These are phyloP conservation scores for Glonium stellatum DNA, from an alignment of 495 filamentous ascomycete genomes.

Conservation along the genomic window DNA sequence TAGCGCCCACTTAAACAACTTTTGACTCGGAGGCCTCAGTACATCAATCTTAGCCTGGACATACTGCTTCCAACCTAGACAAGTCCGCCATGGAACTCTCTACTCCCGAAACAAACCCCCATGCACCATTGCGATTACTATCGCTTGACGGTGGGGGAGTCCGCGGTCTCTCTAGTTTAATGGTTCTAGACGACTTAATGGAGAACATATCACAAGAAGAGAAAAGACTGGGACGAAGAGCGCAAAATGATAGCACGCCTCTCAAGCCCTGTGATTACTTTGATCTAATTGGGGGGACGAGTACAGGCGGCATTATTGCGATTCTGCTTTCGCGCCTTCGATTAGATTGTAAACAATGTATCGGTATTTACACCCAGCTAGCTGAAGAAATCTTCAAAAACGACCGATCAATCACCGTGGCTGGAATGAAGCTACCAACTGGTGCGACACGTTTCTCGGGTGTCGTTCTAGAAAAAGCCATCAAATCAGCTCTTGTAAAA, in stretches of 20 bases:
- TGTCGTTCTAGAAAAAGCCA: slow-evolving; percentile 26
- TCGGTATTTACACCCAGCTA: slow-evolving; percentile 26
- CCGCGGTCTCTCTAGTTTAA: slow-evolving; percentile 28
- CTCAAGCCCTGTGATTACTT: slow-evolving; percentile 30
- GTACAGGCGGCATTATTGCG: slow-evolving; percentile 31
- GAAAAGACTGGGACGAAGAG: slow-evolving; percentile 17
- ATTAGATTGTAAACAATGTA: slow-evolving; percentile 27
- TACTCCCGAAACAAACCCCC: slow-evolving; percentile 19
- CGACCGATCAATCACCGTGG: slow-evolving; percentile 31
- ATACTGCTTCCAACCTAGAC: not conserved
- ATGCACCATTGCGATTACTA: slow-evolving; percentile 25
- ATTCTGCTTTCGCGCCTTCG: slow-evolving; percentile 28
- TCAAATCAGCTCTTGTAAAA: slow-evolving; percentile 28
- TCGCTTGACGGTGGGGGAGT: slow-evolving; percentile 30
- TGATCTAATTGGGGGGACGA: slow-evolving; percentile 28
- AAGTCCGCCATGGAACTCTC: slow-evolving; percentile 15
- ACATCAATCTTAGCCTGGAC: no score
- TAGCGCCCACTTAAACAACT: no score
- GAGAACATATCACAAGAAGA: slow-evolving; percentile 26
- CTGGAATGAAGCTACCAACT: slow-evolving; percentile 29
- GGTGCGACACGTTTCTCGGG: slow-evolving; percentile 30
- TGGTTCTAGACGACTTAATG: slow-evolving; percentile 29
- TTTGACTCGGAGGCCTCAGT: no score
- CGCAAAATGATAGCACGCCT: slow-evolving; percentile 11
- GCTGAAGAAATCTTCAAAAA: slow-evolving; percentile 33